A percentile compares a stretch with the other conserved stretches of the same genome.
These are phyloP conservation scores for Ampelomyces quisqualis DNA, from an alignment of 2,329 filamentous ascomycete genomes.

Conservation along the genomic window DNA sequence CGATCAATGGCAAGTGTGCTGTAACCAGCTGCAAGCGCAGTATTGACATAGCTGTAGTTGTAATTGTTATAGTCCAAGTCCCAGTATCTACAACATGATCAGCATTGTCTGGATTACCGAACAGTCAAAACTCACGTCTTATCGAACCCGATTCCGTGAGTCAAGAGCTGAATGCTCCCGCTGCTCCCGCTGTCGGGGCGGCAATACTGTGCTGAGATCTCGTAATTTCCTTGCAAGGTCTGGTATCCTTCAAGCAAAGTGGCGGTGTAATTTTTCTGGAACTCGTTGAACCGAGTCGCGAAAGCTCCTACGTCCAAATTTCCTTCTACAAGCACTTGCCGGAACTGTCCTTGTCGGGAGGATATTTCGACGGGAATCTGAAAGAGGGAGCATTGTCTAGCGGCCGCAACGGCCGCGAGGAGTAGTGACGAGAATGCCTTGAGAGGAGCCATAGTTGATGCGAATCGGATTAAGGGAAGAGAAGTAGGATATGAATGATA, in stretches of 20 bases:
- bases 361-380: conserved; percentile 59
- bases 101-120: no score
- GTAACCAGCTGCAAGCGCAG: conserved; percentile 58
- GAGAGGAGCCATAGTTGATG: conserved; percentile 11
- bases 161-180: conserved; percentile 51
- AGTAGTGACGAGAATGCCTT: conserved; percentile 16
- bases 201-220: conserved; percentile 64
- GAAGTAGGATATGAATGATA: not conserved
- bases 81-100: conserved; percentile 57
- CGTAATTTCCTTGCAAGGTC: conserved; percentile 56
- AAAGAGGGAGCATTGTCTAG: conserved; percentile 51
- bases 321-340: conserved; percentile 49
- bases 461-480: not conserved
- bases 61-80: conserved; percentile 58
- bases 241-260: conserved; percentile 51
- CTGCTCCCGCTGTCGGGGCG: conserved; percentile 48
- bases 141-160: conserved; percentile 58
- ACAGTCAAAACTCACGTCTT: conserved; percentile 43
- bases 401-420: conserved; percentile 21
- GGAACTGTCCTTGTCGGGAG: conserved; percentile 57
- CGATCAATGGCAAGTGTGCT: conserved; percentile 64
- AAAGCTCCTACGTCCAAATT: conserved; percentile 62
- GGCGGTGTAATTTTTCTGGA: conserved; percentile 49
- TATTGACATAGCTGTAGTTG: conserved; percentile 64
- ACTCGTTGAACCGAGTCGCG: conserved; percentile 30